A percentile compares a stretch with the other conserved stretches of the same genome.
These are phyloP conservation scores for Thalassiosira mediterranea DNA, from an alignment of 352 stramenopile genomes.

Conservation along the genomic window DNA sequence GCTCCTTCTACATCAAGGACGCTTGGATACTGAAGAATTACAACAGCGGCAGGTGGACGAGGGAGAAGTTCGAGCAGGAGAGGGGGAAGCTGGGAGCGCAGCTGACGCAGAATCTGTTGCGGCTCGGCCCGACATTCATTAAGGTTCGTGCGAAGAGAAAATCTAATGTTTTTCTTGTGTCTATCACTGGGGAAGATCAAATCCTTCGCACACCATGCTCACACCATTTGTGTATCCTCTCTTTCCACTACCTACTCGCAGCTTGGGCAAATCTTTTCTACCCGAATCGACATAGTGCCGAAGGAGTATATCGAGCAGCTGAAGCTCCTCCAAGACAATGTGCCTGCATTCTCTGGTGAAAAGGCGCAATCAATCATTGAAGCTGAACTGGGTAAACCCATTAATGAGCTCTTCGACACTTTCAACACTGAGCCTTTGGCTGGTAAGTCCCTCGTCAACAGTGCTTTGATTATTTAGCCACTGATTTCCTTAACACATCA, in stretches of 20 bases:
- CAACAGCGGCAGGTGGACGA: constrained; percentile 67
- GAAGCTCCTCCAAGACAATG: constrained; percentile 85
- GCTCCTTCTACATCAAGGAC: constrained; percentile 83
- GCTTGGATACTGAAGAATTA: constrained; percentile 73
- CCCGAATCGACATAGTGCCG: constrained; percentile 87
- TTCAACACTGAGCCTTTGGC: constrained; percentile 89
- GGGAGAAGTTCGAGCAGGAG: constrained; percentile 71
- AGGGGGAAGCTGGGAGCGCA: constrained; percentile 72
- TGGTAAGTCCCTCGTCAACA: too few species aligned
- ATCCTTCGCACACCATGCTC: too few species aligned
- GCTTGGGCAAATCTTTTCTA: constrained; percentile 79
- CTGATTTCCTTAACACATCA: too few species aligned
- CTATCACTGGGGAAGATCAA: too few species aligned
- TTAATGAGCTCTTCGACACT: constrained; percentile 87
- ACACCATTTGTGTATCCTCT: too few species aligned
- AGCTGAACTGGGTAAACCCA: constrained; percentile 85
- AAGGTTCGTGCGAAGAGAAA: too few species aligned
- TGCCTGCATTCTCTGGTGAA: constrained; percentile 82
- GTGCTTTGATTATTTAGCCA: too few species aligned
- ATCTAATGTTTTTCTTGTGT: too few species aligned
- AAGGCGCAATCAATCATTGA: constrained; percentile 81
- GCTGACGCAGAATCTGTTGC: constrained; percentile 83
- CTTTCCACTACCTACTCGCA: too few species aligned
- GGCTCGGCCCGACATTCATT: constrained; percentile 83
- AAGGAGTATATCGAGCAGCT: constrained; percentile 89